Evolutionary conservation across 345 rosid genomes (phyloP).

Genomic region (Carallia brachiata): DNA sequence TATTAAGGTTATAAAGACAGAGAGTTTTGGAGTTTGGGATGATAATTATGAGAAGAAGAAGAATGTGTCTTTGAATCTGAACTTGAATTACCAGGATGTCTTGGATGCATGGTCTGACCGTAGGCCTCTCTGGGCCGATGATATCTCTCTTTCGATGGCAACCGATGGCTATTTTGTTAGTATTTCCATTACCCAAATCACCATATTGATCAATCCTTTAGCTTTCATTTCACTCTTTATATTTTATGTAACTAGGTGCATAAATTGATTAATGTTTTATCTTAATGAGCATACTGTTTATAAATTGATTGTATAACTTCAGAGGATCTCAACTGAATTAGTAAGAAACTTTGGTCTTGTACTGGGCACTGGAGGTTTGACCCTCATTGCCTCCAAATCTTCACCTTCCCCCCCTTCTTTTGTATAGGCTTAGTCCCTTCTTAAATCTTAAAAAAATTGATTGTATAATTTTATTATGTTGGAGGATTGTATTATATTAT

Average conservation of each 20-base stretch:
- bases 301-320: background rate
- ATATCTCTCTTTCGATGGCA: slow-evolving; percentile 30
- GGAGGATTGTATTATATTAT: no score
- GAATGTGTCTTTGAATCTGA: slow-evolving; percentile 48
- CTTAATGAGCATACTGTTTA: no score
- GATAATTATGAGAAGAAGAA: slow-evolving; percentile 29
- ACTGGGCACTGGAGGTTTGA: no score
- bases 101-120: slow-evolving; percentile 71
- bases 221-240: background rate
- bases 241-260: background rate
- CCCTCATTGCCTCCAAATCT: no score
- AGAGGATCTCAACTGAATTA: no score
- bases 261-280: no score
- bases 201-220: background rate
- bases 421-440: no score
- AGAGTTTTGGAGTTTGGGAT: slow-evolving; percentile 38
- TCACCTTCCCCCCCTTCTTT: no score
- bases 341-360: no score
- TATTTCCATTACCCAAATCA: slow-evolving; percentile 4
- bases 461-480: background rate
- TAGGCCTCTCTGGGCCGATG: slow-evolving; percentile 41
- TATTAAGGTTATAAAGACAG: slow-evolving; percentile 27
- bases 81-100: slow-evolving; percentile 69
- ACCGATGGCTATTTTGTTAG: slow-evolving; percentile 45
- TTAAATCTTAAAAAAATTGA: no score